These are phyloP conservation scores for Penicillium thymicola DNA, from an alignment of 2,329 filamentous ascomycete genomes.

Conservation along the genomic window DNA sequence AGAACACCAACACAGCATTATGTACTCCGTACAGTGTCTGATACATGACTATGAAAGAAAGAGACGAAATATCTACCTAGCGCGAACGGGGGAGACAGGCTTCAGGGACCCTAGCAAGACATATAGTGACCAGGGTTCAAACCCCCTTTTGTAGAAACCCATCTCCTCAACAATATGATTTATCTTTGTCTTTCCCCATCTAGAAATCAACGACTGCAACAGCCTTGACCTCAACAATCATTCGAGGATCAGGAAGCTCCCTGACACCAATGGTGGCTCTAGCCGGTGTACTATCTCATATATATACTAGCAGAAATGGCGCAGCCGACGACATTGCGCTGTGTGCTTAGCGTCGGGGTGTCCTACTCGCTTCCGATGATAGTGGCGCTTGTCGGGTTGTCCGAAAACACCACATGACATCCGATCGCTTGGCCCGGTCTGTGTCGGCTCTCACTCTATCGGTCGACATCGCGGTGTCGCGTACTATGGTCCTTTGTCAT, in stretches of 20 bases:
- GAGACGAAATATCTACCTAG: no score
- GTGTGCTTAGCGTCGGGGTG: no score
- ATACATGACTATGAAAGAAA: no score
- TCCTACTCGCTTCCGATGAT: no score
- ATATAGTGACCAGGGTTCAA: no score
- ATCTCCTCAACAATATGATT: no score
- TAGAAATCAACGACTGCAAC: neutral
- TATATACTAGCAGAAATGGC: neutral
- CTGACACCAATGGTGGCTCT: conserved; percentile 18
- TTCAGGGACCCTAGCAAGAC: no score
- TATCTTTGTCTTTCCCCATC: neutral
- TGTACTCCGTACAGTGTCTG: no score
- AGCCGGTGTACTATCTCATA: conserved; percentile 34
- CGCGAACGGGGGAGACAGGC: no score
- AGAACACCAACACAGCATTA: no score
- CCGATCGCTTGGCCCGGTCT: neutral
- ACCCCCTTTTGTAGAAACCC: no score
- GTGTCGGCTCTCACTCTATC: no score
- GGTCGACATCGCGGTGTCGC: neutral
- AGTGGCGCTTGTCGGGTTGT: neutral
- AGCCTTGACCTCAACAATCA: conserved; percentile 18
- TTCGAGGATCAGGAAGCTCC: conserved; percentile 15
- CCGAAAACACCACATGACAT: neutral
- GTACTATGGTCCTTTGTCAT: neutral
- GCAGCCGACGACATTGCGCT: neutral